phyloP scores from a whole-genome alignment of 2,329 filamentous ascomycete genomes.

The Aspergillus neotritici region DNA sequence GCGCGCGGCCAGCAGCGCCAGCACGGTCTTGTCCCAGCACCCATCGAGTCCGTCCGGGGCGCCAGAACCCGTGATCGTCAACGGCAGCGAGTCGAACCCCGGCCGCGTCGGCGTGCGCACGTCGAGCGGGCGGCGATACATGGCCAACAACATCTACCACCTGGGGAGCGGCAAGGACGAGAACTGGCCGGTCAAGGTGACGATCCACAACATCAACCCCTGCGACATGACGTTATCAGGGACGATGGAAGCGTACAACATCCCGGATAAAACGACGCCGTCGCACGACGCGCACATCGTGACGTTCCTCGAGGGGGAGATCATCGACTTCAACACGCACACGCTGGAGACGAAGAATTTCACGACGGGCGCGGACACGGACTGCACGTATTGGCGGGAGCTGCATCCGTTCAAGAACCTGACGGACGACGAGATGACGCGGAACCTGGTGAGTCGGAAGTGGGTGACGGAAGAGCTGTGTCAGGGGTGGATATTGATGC shows the following conservation, averaged over 20 bases:
- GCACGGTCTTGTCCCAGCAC: conserved; percentile 27
- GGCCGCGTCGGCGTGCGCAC: conserved; percentile 35
- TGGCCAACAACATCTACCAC: conserved; percentile 25
- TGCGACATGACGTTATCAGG: conserved; percentile 58
- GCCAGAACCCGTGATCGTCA: conserved; percentile 31
- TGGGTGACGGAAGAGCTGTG: conserved; percentile 40
- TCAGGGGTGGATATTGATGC: conserved; percentile 46
- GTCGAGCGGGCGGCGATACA: conserved; percentile 32
- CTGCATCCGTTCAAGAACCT: conserved; percentile 44
- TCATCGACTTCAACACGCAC: conserved; percentile 56
- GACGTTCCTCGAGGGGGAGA: conserved; percentile 64
- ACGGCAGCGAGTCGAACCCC: conserved; percentile 25
- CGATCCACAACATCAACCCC: conserved; percentile 58
- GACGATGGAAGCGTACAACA: conserved; percentile 66
- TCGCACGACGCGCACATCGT: conserved; percentile 49
- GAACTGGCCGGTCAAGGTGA: conserved; percentile 63
- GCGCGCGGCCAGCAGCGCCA: conserved; percentile 44
- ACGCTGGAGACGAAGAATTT: conserved; percentile 45
- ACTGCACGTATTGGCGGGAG: conserved; percentile 46
- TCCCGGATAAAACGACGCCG: conserved; percentile 48
- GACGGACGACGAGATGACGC: conserved; percentile 40
- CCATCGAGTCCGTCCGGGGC: conserved; percentile 21
- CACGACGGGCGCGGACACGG: conserved; percentile 42
- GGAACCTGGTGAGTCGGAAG: conserved; percentile 40
- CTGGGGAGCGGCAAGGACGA: conserved; percentile 42